These are phyloP conservation scores for Rhizomucor miehei DNA, from an alignment of 371 early-diverging fungal species.

Conservation along the genomic window DNA sequence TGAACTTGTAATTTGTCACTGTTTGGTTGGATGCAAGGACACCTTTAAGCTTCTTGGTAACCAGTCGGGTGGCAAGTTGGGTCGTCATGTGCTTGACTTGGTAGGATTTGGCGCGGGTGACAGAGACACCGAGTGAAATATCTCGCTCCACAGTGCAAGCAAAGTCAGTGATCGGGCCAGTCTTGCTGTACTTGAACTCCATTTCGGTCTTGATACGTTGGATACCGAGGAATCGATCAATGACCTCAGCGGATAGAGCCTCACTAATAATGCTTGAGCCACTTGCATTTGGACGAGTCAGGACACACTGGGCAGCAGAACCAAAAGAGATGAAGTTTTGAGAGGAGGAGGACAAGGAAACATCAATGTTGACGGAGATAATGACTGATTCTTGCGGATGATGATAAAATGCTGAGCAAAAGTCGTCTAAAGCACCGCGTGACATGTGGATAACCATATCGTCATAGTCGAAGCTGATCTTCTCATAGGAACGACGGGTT, in stretches of 20 bases:
- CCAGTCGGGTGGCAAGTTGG: conserved; percentile 37
- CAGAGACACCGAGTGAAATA: conserved; percentile 46
- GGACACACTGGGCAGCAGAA: conserved; percentile 23
- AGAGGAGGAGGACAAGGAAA: conserved; percentile 3
- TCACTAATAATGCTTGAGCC: conserved; percentile 52
- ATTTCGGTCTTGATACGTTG: conserved; percentile 51
- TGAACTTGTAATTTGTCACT: conserved; percentile 34
- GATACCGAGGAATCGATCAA: conserved; percentile 47
- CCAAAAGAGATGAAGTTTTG: conserved; percentile 1
- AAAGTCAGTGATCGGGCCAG: conserved; percentile 58
- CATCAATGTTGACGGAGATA: conserved; percentile 20
- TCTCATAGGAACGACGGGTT: too few species aligned
- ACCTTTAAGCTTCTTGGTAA: conserved; percentile 45
- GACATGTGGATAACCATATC: conserved; percentile 30
- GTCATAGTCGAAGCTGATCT: conserved; percentile 7
- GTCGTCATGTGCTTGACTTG: conserved; percentile 29
- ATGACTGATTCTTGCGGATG: conserved; percentile 9
- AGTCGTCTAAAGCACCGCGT: conserved; percentile 11
- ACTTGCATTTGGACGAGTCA: conserved; percentile 50
- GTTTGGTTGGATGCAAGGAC: conserved; percentile 35
- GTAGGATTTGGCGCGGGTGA: conserved; percentile 53
- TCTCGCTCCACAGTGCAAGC: conserved; percentile 22
- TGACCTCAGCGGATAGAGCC: conserved; percentile 50
- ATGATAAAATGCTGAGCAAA: conserved; percentile 7
- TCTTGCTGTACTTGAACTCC: conserved; percentile 42